phyloP scores from a whole-genome alignment of 176 grass and related monocot species.

The Zizania latifolia region DNA sequence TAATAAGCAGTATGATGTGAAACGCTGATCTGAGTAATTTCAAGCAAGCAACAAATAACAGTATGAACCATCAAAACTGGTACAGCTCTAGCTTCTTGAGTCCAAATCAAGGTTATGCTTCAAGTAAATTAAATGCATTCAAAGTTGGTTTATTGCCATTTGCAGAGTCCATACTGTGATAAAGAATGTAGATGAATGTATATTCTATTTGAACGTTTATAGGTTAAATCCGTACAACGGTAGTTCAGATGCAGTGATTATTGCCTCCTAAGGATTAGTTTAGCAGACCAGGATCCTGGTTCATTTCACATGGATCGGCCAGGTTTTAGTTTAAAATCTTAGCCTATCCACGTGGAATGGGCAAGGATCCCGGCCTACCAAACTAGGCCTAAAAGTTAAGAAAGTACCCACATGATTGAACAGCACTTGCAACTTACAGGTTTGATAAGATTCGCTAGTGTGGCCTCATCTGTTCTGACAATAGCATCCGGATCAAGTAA shows the following conservation, averaged over 20 bases:
- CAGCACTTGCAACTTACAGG: conserved; percentile 50
- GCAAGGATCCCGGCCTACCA: no score
- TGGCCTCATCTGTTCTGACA: conserved; percentile 63
- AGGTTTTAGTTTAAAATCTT: no score
- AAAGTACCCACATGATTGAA: background rate
- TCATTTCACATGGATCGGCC: no score
- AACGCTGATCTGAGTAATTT: background rate
- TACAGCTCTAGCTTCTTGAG: background rate
- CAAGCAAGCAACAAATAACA: background rate
- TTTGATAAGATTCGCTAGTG: conserved; percentile 71
- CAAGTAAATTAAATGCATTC: background rate
- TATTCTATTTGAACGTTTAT: background rate
- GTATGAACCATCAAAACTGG: background rate
- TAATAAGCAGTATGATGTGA: conserved; percentile 6
- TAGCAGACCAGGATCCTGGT: no score
- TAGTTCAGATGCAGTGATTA: background rate
- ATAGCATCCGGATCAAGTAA: conserved; percentile 82
- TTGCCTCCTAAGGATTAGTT: no score
- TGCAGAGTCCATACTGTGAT: background rate
- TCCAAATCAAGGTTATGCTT: conserved; percentile 9
- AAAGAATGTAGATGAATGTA: background rate
- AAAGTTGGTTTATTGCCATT: background rate
- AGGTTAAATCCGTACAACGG: background rate
- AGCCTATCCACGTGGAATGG: no score
- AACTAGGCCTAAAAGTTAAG: background rate